These are phyloP conservation scores for Venturiaceae sp. DNA, from an alignment of 2,329 filamentous ascomycete genomes.

Conservation along the genomic window DNA sequence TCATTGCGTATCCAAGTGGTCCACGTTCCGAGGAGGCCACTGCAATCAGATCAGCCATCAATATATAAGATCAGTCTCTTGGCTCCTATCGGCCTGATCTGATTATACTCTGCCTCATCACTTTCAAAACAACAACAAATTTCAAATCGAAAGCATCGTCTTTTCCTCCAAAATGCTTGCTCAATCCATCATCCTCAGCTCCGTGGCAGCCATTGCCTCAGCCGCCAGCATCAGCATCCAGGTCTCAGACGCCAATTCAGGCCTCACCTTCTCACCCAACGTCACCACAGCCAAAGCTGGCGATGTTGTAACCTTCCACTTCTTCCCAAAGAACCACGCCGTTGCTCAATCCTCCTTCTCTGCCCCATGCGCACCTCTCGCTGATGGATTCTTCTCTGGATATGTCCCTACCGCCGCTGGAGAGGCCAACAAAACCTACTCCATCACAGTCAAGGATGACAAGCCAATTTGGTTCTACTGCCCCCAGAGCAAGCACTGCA, in stretches of 20 bases:
- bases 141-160: too few relatives aligned
- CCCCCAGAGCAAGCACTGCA: background rate
- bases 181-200: background rate
- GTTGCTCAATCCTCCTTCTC: background rate
- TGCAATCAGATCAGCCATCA: too few relatives aligned
- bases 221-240: background rate
- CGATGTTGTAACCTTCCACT: conserved; percentile 1
- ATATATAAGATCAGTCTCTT: too few relatives aligned
- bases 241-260: background rate
- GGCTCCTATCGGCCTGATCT: too few relatives aligned
- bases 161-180: too few relatives aligned
- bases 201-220: background rate
- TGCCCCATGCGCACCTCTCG: background rate
- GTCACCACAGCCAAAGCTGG: background rate
- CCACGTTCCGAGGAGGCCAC: too few relatives aligned
- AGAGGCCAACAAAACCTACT: background rate
- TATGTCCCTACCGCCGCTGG: background rate
- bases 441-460: background rate
- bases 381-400: background rate
- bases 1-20: too few relatives aligned
- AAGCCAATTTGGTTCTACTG: conserved; percentile 7
- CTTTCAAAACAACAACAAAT: too few relatives aligned
- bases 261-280: background rate
- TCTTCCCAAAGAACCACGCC: background rate
- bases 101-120: too few relatives aligned